These are phyloP conservation scores for Neurospora discreta DNA, from an alignment of 495 filamentous ascomycete genomes.

Conservation along the genomic window DNA sequence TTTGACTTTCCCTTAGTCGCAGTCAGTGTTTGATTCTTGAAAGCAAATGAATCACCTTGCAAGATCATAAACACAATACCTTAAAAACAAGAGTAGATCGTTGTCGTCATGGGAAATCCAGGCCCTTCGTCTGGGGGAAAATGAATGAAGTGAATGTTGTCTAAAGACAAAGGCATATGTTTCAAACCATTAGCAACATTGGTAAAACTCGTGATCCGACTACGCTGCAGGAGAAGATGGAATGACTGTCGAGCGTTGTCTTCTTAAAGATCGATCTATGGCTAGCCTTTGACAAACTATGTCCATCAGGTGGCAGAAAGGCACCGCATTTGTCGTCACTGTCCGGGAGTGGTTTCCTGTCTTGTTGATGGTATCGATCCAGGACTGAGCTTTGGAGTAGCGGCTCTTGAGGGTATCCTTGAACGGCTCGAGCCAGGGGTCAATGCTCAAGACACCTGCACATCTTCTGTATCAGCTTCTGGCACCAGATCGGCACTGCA, in stretches of 20 bases:
- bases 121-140: not conserved
- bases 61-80: not conserved
- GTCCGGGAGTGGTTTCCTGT: conserved; percentile 13
- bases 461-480: conserved; percentile 8
- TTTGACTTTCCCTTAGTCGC: not conserved
- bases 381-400: conserved; percentile 68
- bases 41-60: not conserved
- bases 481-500: not conserved
- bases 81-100: not conserved
- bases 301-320: not conserved
- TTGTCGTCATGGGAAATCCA: not conserved
- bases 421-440: conserved; percentile 86
- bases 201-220: not conserved
- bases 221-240: not conserved
- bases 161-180: not conserved
- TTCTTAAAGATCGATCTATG: not conserved
- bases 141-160: not conserved
- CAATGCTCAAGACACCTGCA: conserved; percentile 73
- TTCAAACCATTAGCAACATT: not conserved
- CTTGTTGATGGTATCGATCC: conserved; percentile 74
- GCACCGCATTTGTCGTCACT: not conserved
- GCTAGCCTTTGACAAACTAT: not conserved
- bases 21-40: not conserved
- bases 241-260: not conserved
- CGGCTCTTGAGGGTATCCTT: conserved; percentile 62